A percentile compares a stretch with the other conserved stretches of the same genome.
Conservation (phyloP, 2,329 filamentous ascomycete genomes). For the Aureobasidium zeae region DNA sequence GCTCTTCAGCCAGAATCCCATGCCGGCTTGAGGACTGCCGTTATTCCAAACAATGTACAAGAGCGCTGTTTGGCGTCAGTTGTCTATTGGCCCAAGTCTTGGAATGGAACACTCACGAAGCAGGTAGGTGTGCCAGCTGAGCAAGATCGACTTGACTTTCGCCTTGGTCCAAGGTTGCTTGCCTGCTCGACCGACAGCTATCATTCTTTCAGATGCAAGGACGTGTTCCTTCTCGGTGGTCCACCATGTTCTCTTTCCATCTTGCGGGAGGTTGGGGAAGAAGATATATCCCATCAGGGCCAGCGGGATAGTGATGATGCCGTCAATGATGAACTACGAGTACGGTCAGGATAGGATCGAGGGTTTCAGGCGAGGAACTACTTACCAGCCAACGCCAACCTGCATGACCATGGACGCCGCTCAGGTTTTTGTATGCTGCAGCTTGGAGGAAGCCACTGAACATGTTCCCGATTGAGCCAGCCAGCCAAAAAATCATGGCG, state of each 20-base stretch:
- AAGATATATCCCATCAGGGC: constrained; percentile 46
- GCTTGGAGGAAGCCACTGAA: constrained; percentile 55
- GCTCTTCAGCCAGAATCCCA: constrained; percentile 16
- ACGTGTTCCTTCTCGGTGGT: constrained; percentile 11
- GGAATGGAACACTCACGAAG: constrained; percentile 2
- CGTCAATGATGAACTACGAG: constrained; percentile 47
- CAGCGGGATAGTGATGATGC: constrained; percentile 48
- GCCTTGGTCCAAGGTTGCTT: constrained; percentile 13
- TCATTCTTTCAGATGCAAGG: constrained; percentile 12
- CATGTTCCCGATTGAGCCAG: constrained; percentile 51
- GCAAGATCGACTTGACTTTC: constrained; percentile 8
- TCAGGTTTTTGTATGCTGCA: constrained; percentile 36
- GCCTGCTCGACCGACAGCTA: constrained; percentile 7
- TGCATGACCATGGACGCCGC: constrained; percentile 42
- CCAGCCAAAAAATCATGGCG: constrained; percentile 52
- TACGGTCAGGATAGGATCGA: not conserved
- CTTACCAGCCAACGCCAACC: constrained; percentile 45
- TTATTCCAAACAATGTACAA: constrained; percentile 12
- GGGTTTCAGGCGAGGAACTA: no score
- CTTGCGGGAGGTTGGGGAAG: constrained; percentile 43
- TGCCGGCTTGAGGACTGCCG: constrained; percentile 11
- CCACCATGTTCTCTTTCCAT: constrained; percentile 16
- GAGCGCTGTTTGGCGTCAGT: constrained; percentile 2
- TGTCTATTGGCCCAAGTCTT: not conserved
- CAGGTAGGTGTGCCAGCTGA: constrained; percentile 13